A percentile compares a stretch with the other conserved stretches of the same genome.
phyloP scores from a whole-genome alignment of 208 protist species.

The Trypanosoma cruzi region DNA sequence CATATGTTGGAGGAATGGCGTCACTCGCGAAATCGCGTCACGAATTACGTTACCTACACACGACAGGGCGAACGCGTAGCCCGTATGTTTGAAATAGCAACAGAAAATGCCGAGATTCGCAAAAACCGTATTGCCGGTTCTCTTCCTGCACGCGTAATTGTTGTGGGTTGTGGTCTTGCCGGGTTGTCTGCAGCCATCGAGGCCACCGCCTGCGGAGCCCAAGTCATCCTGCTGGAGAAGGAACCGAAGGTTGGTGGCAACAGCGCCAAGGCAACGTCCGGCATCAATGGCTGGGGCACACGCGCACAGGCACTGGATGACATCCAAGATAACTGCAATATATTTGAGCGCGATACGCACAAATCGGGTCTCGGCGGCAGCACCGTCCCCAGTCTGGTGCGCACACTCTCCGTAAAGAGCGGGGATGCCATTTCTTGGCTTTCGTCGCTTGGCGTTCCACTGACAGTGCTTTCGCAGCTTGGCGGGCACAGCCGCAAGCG shows the following conservation, averaged over 20 bases:
- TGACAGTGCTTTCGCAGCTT: conserved; percentile 67
- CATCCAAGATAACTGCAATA: conserved; percentile 49
- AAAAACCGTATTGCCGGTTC: conserved; percentile 57
- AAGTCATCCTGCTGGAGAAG: conserved; percentile 91
- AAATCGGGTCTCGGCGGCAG: conserved; percentile 58
- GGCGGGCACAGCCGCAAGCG: conserved; percentile 86
- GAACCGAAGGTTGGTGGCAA: conserved; percentile 77
- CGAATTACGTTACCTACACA: conserved; percentile 48
- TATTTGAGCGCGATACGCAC: conserved; percentile 63
- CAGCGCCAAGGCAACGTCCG: conserved; percentile 92
- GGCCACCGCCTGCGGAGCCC: conserved; percentile 76
- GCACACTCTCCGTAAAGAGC: conserved; percentile 54
- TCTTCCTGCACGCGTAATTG: conserved; percentile 67
- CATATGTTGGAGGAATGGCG: conserved; percentile 63
- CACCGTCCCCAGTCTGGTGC: conserved; percentile 34
- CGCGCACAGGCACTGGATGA: conserved; percentile 78
- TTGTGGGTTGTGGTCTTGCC: conserved; percentile 88
- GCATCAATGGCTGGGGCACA: conserved; percentile 90
- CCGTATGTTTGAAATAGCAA: conserved; percentile 72
- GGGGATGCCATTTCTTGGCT: conserved; percentile 67
- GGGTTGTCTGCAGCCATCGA: conserved; percentile 87
- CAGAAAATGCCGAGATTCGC: conserved; percentile 51
- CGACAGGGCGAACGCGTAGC: conserved; percentile 62
- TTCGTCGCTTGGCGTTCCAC: conserved; percentile 67
- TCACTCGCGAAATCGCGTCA: conserved; percentile 49